Conservation (phyloP, 495 filamentous ascomycete genomes). For the Neurospora intermedia region DNA sequence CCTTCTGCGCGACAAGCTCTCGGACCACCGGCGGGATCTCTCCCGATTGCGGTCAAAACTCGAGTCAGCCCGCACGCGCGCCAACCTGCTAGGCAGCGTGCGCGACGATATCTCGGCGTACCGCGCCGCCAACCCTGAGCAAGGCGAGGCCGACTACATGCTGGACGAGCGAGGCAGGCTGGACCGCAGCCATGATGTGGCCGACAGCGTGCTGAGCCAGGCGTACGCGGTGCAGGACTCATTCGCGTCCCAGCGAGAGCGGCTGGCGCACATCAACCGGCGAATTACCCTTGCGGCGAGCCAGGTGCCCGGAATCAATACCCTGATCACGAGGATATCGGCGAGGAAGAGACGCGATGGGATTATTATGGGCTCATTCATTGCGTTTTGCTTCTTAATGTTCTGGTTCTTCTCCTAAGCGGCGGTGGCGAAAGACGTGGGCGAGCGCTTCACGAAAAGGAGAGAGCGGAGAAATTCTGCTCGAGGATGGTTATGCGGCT, state of each 20-base stretch:
- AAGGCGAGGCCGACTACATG: conserved; percentile 92
- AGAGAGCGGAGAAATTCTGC: neutral
- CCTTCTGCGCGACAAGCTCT: conserved; percentile 81
- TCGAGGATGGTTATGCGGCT: neutral
- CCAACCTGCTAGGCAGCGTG: conserved; percentile 85
- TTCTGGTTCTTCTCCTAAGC: conserved; percentile 67
- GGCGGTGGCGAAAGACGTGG: neutral
- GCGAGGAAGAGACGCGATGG: conserved; percentile 92
- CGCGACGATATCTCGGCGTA: conserved; percentile 87
- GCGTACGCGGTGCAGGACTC: conserved; percentile 94
- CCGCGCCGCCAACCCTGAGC: conserved; percentile 66
- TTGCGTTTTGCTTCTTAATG: conserved; percentile 83
- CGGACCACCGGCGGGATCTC: conserved; percentile 78
- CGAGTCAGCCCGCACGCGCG: conserved; percentile 64
- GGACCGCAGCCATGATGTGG: conserved; percentile 77
- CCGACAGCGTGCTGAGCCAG: conserved; percentile 86
- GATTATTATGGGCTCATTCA: conserved; percentile 80
- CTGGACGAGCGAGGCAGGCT: conserved; percentile 75
- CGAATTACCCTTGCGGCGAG: conserved; percentile 80
- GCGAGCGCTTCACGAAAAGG: neutral
- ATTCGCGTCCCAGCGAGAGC: conserved; percentile 80
- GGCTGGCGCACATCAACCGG: conserved; percentile 72
- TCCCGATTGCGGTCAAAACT: conserved; percentile 58
- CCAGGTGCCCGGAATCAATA: conserved; percentile 87
- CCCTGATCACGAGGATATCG: conserved; percentile 85